Conservation (phyloP, 345 rosid genomes). For the Eutrema japonicum region DNA sequence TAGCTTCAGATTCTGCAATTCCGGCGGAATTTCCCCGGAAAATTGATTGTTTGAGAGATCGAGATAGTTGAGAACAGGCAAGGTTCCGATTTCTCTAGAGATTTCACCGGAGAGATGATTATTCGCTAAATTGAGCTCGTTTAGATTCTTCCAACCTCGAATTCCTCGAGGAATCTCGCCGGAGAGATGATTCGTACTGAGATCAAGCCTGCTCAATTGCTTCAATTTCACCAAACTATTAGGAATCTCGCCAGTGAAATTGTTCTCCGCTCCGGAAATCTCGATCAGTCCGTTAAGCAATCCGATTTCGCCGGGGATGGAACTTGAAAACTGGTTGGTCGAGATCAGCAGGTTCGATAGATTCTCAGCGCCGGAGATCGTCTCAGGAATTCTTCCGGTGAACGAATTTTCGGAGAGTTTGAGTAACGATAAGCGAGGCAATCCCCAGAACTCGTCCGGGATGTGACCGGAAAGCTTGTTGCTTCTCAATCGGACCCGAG, state of each 20-base stretch:
- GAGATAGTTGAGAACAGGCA: constrained; percentile 83
- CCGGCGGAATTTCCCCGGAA: constrained; percentile 68
- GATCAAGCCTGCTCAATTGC: constrained; percentile 67
- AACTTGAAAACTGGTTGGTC: constrained; percentile 63
- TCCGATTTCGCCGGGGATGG: constrained; percentile 63
- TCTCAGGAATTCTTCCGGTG: constrained; percentile 53
- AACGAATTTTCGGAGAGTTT: constrained; percentile 68
- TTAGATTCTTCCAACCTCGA: constrained; percentile 57
- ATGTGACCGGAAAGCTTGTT: constrained; percentile 63
- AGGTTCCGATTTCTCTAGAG: constrained; percentile 64
- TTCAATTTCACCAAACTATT: constrained; percentile 55
- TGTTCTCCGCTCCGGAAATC: constrained; percentile 56
- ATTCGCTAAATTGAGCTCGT: constrained; percentile 76
- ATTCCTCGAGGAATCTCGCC: constrained; percentile 71
- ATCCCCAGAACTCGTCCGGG: constrained; percentile 75
- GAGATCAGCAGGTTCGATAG: constrained; percentile 67
- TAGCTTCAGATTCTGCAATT: constrained; percentile 78
- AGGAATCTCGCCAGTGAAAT: constrained; percentile 60
- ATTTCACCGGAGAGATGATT: constrained; percentile 70
- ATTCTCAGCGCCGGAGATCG: constrained; percentile 61
- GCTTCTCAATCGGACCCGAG: constrained; percentile 64
- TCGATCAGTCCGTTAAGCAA: constrained; percentile 53
- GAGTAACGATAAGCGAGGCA: constrained; percentile 63
- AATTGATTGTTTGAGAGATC: constrained; percentile 77
- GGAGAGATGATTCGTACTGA: constrained; percentile 59